These are phyloP conservation scores for Albophoma yamanashiensis DNA, from an alignment of 2,329 filamentous ascomycete species.

Conservation along the genomic window DNA sequence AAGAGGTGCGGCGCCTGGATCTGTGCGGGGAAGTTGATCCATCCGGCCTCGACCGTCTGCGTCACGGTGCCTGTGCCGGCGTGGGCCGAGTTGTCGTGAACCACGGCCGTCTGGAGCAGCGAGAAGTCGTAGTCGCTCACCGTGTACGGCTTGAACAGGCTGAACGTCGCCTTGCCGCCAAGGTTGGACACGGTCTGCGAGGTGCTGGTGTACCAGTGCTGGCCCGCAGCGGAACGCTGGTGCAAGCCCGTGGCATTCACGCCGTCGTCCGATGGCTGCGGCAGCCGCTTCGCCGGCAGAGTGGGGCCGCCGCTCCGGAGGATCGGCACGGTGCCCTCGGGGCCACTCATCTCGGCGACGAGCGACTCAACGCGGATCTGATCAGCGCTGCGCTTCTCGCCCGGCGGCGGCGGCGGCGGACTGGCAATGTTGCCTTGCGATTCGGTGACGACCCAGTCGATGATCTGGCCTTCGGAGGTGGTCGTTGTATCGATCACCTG, in stretches of 20 bases:
- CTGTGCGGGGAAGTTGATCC: constrained; percentile 10
- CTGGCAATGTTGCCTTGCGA: constrained; percentile 7
- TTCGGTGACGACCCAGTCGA: constrained; percentile 9
- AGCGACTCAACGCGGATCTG: background rate
- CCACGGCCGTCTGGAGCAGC: constrained; percentile 9
- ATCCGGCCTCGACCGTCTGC: constrained; percentile 12
- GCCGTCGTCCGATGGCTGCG: background rate
- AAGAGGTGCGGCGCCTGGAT: constrained; percentile 7
- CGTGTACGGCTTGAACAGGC: constrained; percentile 8
- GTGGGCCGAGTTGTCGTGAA: constrained; percentile 4
- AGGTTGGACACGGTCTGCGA: constrained; percentile 4
- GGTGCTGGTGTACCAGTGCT: constrained; percentile 10
- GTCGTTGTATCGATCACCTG: constrained; percentile 7
- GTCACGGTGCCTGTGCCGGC: constrained; percentile 2
- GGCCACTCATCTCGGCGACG: constrained; percentile 2
- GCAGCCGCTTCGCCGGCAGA: constrained; percentile 6
- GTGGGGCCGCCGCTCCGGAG: constrained; percentile 4
- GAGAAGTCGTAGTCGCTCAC: constrained; percentile 7
- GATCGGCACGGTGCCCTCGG: constrained; percentile 9
- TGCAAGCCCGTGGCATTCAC: background rate
- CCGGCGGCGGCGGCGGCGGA: constrained; percentile 1
- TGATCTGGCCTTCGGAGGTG: constrained; percentile 5
- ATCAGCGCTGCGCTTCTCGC: background rate
- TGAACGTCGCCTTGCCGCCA: constrained; percentile 7
- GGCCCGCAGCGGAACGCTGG: constrained; percentile 2